Base-by-base conservation (phyloP, 225 moss, liverwort and hornwort species). In the Bryoerythrophyllum caledonicum region DNA sequence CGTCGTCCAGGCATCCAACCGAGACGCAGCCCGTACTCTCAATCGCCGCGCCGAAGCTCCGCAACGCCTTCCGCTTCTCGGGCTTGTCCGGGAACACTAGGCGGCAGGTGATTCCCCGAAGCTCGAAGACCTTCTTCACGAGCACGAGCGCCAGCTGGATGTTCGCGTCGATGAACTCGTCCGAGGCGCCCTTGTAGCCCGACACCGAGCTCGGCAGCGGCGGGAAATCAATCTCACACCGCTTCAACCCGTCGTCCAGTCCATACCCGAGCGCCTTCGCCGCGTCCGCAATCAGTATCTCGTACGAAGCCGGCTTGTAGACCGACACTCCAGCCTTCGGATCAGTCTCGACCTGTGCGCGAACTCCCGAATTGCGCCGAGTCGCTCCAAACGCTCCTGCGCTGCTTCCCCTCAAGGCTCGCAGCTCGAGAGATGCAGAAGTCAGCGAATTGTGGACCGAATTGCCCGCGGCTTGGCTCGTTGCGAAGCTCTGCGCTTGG, bases 131-230 rank as follows among this genome's bases (percentile, higher is more conserved):
- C 68, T 89, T 95, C 32, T 89, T 89, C 25, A 90, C 93, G 49
- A 99, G 77, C 15, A 94, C 87, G 9, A 99, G 79, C 52, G 97
- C 94, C 24, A 99, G 85, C 83, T 99, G 97, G 54, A 95, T 83
- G 46, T 99, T 99, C 70, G 97, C 97, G 32, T 91, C 89, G 32
- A 99, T 94, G 69, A 99, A 99, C 80, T 99, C 94, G 7, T 99
- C 97, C 20, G 94, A 90, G 26, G 90, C 90, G 37, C 94, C 97
- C 85, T 99, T 94, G 85, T 99, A 99, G 6, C 97, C 94, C 9
- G 94, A 94, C 8, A 90, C 75, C 74, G 88, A 83, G 86, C 94
- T 99, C 59, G 97, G 97, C 77, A 99, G 68, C 20, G 97, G 97
- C 74, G 97, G 97, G 49, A 99, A 99, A 51, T 99, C 97, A 23